Base-by-base conservation (phyloP, 2,329 filamentous ascomycete species). In the Fusarium clavum region DNA sequence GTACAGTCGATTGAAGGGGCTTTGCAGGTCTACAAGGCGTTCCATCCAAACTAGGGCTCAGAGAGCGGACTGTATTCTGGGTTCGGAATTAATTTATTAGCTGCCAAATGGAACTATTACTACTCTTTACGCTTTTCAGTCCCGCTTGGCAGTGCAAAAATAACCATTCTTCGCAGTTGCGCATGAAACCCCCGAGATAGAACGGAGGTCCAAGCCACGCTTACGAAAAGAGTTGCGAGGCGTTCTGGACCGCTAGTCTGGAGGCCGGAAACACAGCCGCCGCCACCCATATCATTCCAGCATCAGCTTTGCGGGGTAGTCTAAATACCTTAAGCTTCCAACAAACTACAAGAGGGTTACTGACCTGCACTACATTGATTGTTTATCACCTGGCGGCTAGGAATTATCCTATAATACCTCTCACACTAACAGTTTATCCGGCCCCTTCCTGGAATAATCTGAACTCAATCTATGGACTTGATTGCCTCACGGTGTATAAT, bases 1-100 rank as follows among this genome's bases (percentile, higher is more conserved):
- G 55, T 57, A 8, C 45, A 57, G 16, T 51, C 45, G 12, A n/a
- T 57, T 8, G 45, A 57, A 10, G 55, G 55, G 4, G 55, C 45
- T 9, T 18, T 51, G 16, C 55, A 57, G 32, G 45, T 57, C 4
- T 57, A 57, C 4, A 57, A 57, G 16, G 45, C 55, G 14, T 14
- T 30, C 6, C n/a, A 43, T 43, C 40, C 40, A 14, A 43, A 43
- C 18, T 43, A 43, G n/a, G 18, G 11, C 10, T 20, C 13, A 20
- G 10, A n/a, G 10, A 9, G 13, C 5, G 2, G 10, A 43, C 18
- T 43, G 20, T 43, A 43, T 12, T 13, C n/a, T n/a, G n/a, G n/a
- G n/a, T n/a, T n/a, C n/a, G n/a, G n/a, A n/a, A n/a, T n/a, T n/a
- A n/a, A n/a, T n/a, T n/a, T n/a, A n/a, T n/a, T n/a, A n/a, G n/a